Evolutionary conservation across 1,139 yeast genomes (phyloP), one percentile per base, ranked within the genome.

Genomic region (Protomyces gravidus): DNA sequence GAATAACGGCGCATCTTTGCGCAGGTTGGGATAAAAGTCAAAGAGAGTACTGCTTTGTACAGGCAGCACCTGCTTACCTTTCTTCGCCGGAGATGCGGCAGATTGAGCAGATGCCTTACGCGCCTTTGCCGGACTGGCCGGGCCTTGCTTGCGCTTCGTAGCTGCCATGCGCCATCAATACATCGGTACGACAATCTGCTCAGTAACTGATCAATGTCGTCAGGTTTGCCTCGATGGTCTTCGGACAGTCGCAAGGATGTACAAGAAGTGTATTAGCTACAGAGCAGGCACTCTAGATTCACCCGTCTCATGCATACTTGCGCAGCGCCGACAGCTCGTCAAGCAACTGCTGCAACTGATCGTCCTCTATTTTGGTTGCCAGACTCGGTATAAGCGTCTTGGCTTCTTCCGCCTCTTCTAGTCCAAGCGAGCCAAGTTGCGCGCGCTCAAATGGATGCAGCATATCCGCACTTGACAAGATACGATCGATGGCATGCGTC

Each of bases 321-420:
- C 64, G 51, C 47, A 62, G 40, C n/a, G 53, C 63, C 19, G 64
- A 51, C 19, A 62, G 51, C 36, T 62, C 63, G 36, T 62, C 64
- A 32, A 62, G 49, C 21, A 62, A 45, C 25, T 51, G 57, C 30
- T 62, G 63, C 39, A 62, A 33, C 27, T 46, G 55, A 11, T 61
- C 64, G 30, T 62, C 64, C 3, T 51, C 59, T 11, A 61, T 45
- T 32, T 61, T 61, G 21, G 50, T 55, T 7, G 63, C 60, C n/a
- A 63, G 47, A 26, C 67, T 65, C 50, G 99, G 97, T 64, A 92
- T 85, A 69, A 92, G 78, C 27, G 96, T 88, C 73, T 89, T 88
- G 32, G 97, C 97, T 75, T 92, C 99, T 69, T 92, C 98, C 5
- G 96, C 90, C 66, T 92, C 97, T 70, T 92, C 98, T 73, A 97